Conservation (phyloP, 1,284 basidiomycete genomes). For the Grifola frondosa region DNA sequence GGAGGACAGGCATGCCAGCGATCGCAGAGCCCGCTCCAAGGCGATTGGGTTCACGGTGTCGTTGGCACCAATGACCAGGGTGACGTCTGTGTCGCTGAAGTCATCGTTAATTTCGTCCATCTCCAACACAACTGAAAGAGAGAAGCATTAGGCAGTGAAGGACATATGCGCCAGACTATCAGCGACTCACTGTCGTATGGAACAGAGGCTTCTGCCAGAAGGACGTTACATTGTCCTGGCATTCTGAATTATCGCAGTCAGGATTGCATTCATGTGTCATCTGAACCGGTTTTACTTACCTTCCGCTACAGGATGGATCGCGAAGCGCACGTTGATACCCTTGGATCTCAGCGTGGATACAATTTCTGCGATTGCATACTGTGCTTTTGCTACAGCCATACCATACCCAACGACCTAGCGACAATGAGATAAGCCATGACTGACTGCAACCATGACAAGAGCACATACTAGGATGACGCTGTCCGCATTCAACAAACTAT, state of each 20-base stretch:
- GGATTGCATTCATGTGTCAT: not conserved
- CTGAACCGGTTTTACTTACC: constrained; percentile 14
- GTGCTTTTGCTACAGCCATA: constrained; percentile 88
- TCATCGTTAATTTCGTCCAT: constrained; percentile 94
- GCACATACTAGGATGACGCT: constrained; percentile 72
- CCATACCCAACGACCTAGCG: constrained; percentile 80
- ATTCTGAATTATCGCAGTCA: constrained; percentile 45
- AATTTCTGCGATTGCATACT: constrained; percentile 84
- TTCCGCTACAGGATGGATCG: constrained; percentile 44
- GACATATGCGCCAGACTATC: too few species aligned
- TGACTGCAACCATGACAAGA: not conserved
- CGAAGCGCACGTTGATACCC: constrained; percentile 66
- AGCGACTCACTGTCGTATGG: constrained; percentile 77
- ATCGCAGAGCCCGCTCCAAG: constrained; percentile 81
- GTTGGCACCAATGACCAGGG: constrained; percentile 85
- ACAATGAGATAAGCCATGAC: not conserved
- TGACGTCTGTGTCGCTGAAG: constrained; percentile 81
- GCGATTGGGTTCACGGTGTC: constrained; percentile 89
- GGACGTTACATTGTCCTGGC: constrained; percentile 86
- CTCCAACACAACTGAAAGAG: constrained; percentile 69
- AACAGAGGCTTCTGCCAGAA: constrained; percentile 83
- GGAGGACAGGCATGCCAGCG: constrained; percentile 86
- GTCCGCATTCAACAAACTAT: constrained; percentile 73
- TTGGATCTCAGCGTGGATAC: constrained; percentile 67
- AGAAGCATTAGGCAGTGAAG: constrained; percentile 1